Conservation (phyloP, 73 alveolate species). For the Tetrahymena malaccensis region DNA sequence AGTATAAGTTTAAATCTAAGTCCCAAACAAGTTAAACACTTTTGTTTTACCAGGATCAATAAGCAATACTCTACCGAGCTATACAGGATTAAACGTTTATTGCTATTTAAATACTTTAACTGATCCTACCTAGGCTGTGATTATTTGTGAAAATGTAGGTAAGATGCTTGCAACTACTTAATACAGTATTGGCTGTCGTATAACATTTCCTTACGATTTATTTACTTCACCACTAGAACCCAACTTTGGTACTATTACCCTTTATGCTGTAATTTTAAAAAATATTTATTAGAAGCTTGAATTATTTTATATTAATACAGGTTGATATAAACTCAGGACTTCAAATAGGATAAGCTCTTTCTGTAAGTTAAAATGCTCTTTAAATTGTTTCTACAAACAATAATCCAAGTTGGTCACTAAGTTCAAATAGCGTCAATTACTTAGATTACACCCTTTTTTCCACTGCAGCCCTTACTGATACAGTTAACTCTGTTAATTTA, state of each 20-base stretch:
- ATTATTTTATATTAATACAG: not conserved
- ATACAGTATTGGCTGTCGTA: slow-evolving; percentile 23
- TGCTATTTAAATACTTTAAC: not conserved
- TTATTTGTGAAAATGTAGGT: slow-evolving; percentile 20
- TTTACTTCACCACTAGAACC: slow-evolving; percentile 17
- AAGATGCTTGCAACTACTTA: not conserved
- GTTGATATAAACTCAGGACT: not conserved
- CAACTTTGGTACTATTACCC: slow-evolving; percentile 15
- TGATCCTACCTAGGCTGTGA: not conserved
- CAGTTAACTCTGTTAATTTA: not conserved
- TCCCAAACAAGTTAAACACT: slow-evolving; percentile 24
- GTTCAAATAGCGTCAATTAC: not conserved
- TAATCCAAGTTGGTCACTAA: not conserved
- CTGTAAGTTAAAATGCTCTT: not conserved
- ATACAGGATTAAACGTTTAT: not conserved
- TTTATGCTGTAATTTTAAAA: not conserved
- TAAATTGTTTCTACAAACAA: not conserved
- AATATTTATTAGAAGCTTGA: not conserved
- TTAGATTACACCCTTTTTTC: not conserved
- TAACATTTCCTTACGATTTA: slow-evolving; percentile 35
- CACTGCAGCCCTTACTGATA: not conserved
- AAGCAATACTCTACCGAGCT: slow-evolving; percentile 11
- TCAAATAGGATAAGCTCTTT: not conserved
- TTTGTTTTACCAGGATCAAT: slow-evolving; percentile 10
- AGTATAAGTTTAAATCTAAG: slow-evolving; percentile 1